Evolutionary conservation across 2,329 filamentous ascomycete species (phyloP).

Genomic region (Aspergillus pseudonomiae): DNA sequence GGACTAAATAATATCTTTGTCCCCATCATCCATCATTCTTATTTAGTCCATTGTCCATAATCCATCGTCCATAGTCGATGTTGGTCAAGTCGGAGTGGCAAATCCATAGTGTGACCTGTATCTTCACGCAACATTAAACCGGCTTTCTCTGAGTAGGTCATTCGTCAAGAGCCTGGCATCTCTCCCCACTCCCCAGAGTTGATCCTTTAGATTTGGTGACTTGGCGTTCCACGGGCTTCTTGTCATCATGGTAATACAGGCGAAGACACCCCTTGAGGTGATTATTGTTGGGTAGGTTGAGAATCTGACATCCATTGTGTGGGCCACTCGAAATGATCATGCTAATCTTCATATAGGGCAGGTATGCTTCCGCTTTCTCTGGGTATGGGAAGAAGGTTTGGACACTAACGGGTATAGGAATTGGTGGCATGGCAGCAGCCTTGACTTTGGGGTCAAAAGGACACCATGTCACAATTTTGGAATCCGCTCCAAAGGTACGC

Average conservation of each 20-base stretch:
- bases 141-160: background rate
- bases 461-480: slow-evolving; percentile 36
- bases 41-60: background rate
- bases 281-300: slow-evolving; percentile 38
- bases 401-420: slow-evolving; percentile 27
- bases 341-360: slow-evolving; percentile 24
- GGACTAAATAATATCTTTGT: background rate
- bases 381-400: background rate
- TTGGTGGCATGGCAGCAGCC: slow-evolving; percentile 41
- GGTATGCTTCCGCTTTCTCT: slow-evolving; percentile 26
- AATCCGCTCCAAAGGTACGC: slow-evolving; percentile 38
- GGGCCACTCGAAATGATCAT: background rate
- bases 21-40: background rate
- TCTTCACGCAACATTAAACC: background rate
- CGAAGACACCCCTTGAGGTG: slow-evolving; percentile 34
- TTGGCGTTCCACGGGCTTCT: background rate
- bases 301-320: background rate
- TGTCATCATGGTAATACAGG: slow-evolving; percentile 26
- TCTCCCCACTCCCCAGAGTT: background rate
- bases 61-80: background rate
- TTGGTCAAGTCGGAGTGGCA: background rate
- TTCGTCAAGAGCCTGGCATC: background rate
- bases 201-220: background rate
- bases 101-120: background rate
- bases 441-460: slow-evolving; percentile 37